Conservation (phyloP, 768 basidiomycete genomes). For the Suillus brevipes region DNA sequence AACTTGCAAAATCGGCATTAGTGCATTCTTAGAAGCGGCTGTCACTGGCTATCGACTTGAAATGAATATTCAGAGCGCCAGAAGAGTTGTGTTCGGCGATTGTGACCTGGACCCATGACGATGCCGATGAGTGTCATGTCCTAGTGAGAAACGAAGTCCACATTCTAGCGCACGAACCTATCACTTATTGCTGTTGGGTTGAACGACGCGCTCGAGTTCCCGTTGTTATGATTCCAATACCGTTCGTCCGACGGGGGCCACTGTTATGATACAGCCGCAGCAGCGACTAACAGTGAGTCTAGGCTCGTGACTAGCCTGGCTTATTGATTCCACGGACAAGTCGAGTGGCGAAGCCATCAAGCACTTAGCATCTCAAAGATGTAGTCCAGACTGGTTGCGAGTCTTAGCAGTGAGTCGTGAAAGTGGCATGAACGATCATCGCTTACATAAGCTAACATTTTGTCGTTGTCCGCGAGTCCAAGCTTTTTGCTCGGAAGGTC, state of each 20-base stretch:
- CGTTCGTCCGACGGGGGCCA: not conserved
- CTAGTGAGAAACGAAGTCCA: not conserved
- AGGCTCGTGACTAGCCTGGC: too few relatives aligned
- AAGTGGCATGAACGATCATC: not conserved
- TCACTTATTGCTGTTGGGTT: not conserved
- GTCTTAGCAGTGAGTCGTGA: too few relatives aligned
- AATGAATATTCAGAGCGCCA: not conserved
- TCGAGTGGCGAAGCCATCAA: too few relatives aligned
- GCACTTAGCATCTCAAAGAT: too few relatives aligned
- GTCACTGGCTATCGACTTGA: too few relatives aligned
- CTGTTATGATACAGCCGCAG: too few relatives aligned
- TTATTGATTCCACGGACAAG: too few relatives aligned
- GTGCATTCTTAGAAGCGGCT: not conserved
- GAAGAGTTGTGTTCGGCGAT: not conserved
- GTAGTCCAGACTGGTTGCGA: too few relatives aligned
- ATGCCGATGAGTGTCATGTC: not conserved
- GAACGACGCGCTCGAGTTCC: not conserved
- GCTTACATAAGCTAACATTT: slow-evolving; percentile 2
- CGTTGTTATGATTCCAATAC: not conserved
- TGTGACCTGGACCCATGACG: not conserved
- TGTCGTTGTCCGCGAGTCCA: not conserved
- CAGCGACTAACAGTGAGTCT: too few relatives aligned
- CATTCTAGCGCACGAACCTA: not conserved
- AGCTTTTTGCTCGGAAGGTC: not conserved
- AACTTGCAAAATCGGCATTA: too few relatives aligned